These are phyloP conservation scores for Aspergillus niger DNA, from an alignment of 2,329 filamentous ascomycete genomes.

Conservation along the genomic window DNA sequence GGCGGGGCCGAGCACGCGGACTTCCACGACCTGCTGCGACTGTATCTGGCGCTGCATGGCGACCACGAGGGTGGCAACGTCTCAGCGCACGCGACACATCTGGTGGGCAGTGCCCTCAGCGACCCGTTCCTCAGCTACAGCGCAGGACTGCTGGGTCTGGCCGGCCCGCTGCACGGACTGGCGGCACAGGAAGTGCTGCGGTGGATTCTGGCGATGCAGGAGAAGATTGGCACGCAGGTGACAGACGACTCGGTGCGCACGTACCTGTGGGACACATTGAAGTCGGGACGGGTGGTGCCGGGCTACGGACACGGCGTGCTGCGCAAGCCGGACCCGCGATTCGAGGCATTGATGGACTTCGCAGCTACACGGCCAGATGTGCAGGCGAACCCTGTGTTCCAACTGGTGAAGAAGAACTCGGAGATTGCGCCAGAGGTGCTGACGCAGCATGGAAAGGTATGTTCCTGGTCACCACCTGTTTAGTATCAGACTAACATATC, in stretches of 20 bases:
- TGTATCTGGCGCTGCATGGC: conserved; percentile 95
- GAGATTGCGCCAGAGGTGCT: conserved; percentile 88
- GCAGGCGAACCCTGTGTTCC: conserved; percentile 83
- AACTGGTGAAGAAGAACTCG: conserved; percentile 90
- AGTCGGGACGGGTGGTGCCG: conserved; percentile 89
- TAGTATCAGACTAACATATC: conserved; percentile 7
- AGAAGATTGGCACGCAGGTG: conserved; percentile 75
- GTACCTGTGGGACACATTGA: conserved; percentile 91
- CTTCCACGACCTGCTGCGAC: conserved; percentile 85
- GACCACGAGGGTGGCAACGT: conserved; percentile 99
- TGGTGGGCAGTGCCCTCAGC: conserved; percentile 90
- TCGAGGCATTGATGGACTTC: conserved; percentile 96
- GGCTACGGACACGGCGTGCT: conserved; percentile 96
- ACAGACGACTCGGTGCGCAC: conserved; percentile 78
- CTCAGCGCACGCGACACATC: conserved; percentile 89
- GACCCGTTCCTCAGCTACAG: conserved; percentile 96
- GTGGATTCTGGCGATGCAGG: conserved; percentile 96
- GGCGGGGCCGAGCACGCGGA: conserved; percentile 71
- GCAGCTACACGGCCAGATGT: conserved; percentile 83
- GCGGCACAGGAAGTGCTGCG: conserved; percentile 96
- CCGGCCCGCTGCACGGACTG: conserved; percentile 88
- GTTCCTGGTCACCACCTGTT: conserved; percentile 13
- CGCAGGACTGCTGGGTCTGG: conserved; percentile 90
- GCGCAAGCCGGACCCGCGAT: conserved; percentile 94
- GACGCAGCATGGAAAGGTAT: conserved; percentile 85